Base-by-base conservation (phyloP, 345 rosid genomes). In the Citropsis articulata region DNA sequence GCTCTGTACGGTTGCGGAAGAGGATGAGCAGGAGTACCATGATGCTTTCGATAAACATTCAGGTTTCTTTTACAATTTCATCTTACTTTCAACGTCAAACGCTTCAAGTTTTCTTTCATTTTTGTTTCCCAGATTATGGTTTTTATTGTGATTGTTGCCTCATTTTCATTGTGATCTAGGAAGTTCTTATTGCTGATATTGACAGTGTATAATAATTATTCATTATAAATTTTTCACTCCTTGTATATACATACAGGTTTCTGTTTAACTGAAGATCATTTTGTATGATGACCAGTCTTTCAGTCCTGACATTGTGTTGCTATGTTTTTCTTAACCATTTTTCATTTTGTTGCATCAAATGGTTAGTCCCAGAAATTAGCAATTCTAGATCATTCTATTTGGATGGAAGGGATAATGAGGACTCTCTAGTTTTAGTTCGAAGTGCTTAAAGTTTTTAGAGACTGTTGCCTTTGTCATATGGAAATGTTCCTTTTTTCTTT, bases 21-120 rank as follows among this genome's bases (percentile, higher is more conserved):
- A 84, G 56, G 94, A 86, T 14, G 89, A 90, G 69, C 91, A 66
- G 42, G 93, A 87, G 79, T 72, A 66, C 76, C 90, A 85, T 53
- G 91, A 83, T 83, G 87, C 86, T 68, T 73, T 77, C 7, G 92
- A 88, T 84, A 87, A 86, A 77, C 78, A 87, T 8, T 53, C 87
- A 80, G 92, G 92, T 89, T 78, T 60, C 78, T 9, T 30, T 62
- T 60, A 19, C n/a, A 12, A 45, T 66, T 33, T 40, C 6, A 33
- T 65, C 13, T 7, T 30, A 18, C 8, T 62, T 75, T 71, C 50
- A 12, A 42, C 0, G 50, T 10, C 50, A 12, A 12, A 42, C 12
- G 50, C 50, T 42, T 13, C 1, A 13, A 45, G 16, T 45, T 45
- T 13, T 45, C 50, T 12, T 45, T 63, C 21, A 63, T 63, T 13